Conservation (phyloP, 306 rosid genomes). For the Amphicarpaea edgeworthii region DNA sequence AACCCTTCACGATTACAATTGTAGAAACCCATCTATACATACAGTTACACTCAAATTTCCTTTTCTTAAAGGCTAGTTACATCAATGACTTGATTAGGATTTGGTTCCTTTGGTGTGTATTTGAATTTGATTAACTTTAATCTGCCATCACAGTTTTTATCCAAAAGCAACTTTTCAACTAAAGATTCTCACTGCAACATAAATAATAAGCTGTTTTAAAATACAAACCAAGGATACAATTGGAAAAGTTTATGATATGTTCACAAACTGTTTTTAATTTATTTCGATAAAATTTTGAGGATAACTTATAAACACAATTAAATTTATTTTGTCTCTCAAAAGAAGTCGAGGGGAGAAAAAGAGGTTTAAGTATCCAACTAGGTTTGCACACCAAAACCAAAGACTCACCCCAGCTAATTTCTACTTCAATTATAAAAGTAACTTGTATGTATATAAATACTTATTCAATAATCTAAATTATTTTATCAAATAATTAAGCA, state of each 20-base stretch:
- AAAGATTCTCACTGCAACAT: background rate
- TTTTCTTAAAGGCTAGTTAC: background rate
- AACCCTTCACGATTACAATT: background rate
- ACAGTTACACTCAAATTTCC: background rate
- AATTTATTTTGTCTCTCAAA: too few species aligned
- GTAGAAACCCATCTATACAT: background rate
- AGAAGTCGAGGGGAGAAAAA: too few species aligned
- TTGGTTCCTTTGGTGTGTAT: background rate
- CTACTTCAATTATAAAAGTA: background rate
- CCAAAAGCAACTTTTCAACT: background rate
- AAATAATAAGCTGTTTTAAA: background rate
- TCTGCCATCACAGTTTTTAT: background rate
- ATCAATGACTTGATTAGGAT: background rate
- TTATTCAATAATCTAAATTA: background rate
- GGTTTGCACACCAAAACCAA: too few species aligned
- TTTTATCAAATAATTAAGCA: conserved; percentile 1
- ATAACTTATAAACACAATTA: background rate
- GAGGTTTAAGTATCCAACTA: too few species aligned
- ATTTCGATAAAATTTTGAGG: too few species aligned
- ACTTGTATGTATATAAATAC: background rate
- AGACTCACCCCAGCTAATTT: too few species aligned
- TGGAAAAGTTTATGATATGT: background rate
- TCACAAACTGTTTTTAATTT: background rate
- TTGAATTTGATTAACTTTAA: background rate
- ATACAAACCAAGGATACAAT: background rate